Base-by-base conservation (phyloP, 1,284 basidiomycete genomes). In the Malassezia vespertilionis region DNA sequence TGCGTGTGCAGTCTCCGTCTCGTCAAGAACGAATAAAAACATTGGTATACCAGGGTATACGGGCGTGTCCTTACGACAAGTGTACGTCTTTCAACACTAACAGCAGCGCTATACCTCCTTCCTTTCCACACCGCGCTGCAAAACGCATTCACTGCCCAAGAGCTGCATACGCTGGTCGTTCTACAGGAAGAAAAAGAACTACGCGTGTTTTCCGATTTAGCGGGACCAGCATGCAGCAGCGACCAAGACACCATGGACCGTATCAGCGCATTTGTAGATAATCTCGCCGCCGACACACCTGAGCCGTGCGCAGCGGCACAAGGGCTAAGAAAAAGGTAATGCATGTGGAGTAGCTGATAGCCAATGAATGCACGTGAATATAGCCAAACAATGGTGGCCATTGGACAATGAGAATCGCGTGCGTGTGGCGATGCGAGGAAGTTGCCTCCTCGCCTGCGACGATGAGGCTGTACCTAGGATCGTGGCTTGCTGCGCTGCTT, bases 21-120 rank as follows among this genome's bases (percentile, higher is more conserved):
- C n/a, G n/a, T 28, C 24, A 23, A 26, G n/a, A 9, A 14, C 27
- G 39, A 15, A 27, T 34, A 7, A 51, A 51, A 33, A 20, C 37
- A 2, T 9, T 51, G 12, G 10, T 41, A 21, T 51, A 45, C 18
- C 32, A 51, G 22, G 42, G 23, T 21, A 33, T 45, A 7, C 32
- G 38, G 20, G 23, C 24, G 12, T 51, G 42, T 24, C 48, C 48
- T 11, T 51, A 35, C 28, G 43, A 44, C 17, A 40, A 39, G 37
- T 31, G 36, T 44, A 21, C 36, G 44, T 18, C 4, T 5, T 10
- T 15, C 3, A 4, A 12, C 30, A 31, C 8, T n/a, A 36, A 15
- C 6, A 11, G 2, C 20, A 39, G 36, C 27, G 7, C 30, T 50
- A 6, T 31, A 31, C 28, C 43, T 45, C 0, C 24, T 18, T 27